These are phyloP conservation scores for Mucor plumbeus DNA, from an alignment of 371 early-diverging fungal species.

Conservation along the genomic window DNA sequence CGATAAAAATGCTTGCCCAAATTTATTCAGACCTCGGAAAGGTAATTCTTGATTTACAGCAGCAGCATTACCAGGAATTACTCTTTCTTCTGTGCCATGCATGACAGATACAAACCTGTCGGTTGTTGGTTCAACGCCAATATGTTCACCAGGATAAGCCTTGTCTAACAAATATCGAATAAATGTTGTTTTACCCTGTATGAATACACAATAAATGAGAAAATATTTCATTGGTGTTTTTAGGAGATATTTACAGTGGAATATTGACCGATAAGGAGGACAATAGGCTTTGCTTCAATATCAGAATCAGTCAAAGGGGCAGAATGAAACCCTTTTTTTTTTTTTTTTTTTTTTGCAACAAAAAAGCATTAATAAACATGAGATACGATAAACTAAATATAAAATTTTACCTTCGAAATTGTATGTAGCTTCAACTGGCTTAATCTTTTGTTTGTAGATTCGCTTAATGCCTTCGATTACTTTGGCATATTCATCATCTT, in stretches of 20 bases:
- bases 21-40: slow-evolving; percentile 73
- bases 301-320: slow-evolving; percentile 80
- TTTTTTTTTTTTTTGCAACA: too few relatives aligned
- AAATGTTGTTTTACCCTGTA: slow-evolving; percentile 84
- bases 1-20: slow-evolving; percentile 83
- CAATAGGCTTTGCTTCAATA: slow-evolving; percentile 86
- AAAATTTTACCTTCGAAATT: slow-evolving; percentile 67
- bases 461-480: slow-evolving; percentile 71
- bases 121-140: slow-evolving; percentile 91
- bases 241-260: slow-evolving; percentile 58
- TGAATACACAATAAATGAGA: not conserved
- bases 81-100: slow-evolving; percentile 71
- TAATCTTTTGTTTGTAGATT: slow-evolving; percentile 75
- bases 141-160: slow-evolving; percentile 86
- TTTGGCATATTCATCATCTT: slow-evolving; percentile 60
- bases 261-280: slow-evolving; percentile 86
- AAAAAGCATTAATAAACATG: not conserved
- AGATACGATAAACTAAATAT: not conserved
- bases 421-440: slow-evolving; percentile 75
- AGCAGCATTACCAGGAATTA: slow-evolving; percentile 89
- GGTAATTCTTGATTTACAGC: slow-evolving; percentile 84
- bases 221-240: not conserved
- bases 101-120: slow-evolving; percentile 89
- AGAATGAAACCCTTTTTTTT: slow-evolving; percentile 73
- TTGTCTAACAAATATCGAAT: slow-evolving; percentile 82